Conservation (phyloP, 2,329 filamentous ascomycete genomes). For the Aspergillus luchuensis region DNA sequence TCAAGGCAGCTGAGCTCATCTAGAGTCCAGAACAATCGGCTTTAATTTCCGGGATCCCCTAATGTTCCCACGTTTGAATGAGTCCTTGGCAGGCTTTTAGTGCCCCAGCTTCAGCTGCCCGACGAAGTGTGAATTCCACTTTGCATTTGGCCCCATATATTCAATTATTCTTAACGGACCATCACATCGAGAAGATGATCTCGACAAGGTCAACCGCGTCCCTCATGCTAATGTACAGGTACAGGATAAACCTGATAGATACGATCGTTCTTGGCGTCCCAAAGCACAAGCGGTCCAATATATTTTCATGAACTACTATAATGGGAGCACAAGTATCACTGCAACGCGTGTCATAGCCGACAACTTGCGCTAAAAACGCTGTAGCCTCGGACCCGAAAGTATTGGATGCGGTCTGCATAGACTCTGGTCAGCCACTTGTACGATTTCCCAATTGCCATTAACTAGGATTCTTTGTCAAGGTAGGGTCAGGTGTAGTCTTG, state of each 20-base stretch:
- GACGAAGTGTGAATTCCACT: slow-evolving; percentile 7
- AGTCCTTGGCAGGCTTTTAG: slow-evolving; percentile 1
- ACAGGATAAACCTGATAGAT: background rate
- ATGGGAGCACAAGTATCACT: slow-evolving; percentile 4
- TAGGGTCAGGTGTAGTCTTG: background rate
- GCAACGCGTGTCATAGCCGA: slow-evolving; percentile 7
- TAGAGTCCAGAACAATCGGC: slow-evolving; percentile 23
- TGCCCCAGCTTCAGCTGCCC: background rate
- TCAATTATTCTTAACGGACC: slow-evolving; percentile 1
- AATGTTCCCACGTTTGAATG: slow-evolving; percentile 7
- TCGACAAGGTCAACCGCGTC: background rate
- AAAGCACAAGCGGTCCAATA: background rate
- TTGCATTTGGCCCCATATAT: background rate
- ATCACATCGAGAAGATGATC: background rate
- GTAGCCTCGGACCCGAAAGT: slow-evolving; percentile 2
- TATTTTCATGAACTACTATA: background rate
- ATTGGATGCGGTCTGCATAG: slow-evolving; percentile 1
- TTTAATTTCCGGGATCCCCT: slow-evolving; percentile 18
- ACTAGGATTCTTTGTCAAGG: background rate
- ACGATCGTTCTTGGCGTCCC: background rate
- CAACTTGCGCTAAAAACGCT: background rate
- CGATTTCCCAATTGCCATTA: too few relatives aligned
- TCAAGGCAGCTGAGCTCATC: slow-evolving; percentile 8
- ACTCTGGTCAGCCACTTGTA: background rate
- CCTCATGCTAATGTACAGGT: background rate